Evolutionary conservation across 495 filamentous ascomycete species (phyloP).

Genomic region (Talaromyces trachyspermus): DNA sequence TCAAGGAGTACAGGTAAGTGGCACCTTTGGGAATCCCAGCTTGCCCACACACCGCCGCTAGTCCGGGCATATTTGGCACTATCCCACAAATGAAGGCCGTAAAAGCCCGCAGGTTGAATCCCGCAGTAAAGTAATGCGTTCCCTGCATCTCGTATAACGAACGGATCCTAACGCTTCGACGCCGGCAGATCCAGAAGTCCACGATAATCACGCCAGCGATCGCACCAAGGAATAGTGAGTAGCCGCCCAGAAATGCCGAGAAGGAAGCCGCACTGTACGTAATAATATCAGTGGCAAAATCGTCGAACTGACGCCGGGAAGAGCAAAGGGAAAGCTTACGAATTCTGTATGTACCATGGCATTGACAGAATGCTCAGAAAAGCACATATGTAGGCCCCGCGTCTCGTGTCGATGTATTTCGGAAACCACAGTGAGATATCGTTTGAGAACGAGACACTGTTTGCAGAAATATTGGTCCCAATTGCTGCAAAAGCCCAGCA

Average conservation of each 20-base stretch:
- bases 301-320: no score
- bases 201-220: slow-evolving; percentile 38
- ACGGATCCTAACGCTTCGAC: slow-evolving; percentile 23
- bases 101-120: slow-evolving; percentile 34
- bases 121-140: slow-evolving; percentile 36
- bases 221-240: slow-evolving; percentile 39
- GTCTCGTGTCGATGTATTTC: slow-evolving; percentile 49
- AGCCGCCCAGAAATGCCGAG: slow-evolving; percentile 38
- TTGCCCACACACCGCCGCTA: slow-evolving; percentile 13
- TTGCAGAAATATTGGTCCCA: slow-evolving; percentile 55
- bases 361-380: slow-evolving; percentile 30
- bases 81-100: slow-evolving; percentile 32
- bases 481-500: slow-evolving; percentile 47
- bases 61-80: slow-evolving; percentile 33
- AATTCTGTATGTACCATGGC: slow-evolving; percentile 45
- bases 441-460: slow-evolving; percentile 51
- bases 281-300: background rate
- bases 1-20: slow-evolving; percentile 11
- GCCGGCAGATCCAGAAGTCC: slow-evolving; percentile 38
- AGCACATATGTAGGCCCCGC: slow-evolving; percentile 29
- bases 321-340: slow-evolving; percentile 1
- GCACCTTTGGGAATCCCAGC: slow-evolving; percentile 10
- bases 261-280: slow-evolving; percentile 24
- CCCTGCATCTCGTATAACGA: slow-evolving; percentile 31
- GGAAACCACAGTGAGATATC: slow-evolving; percentile 53